These are phyloP conservation scores for Talaromyces wortmannii DNA, from an alignment of 495 filamentous ascomycete species.

Conservation along the genomic window DNA sequence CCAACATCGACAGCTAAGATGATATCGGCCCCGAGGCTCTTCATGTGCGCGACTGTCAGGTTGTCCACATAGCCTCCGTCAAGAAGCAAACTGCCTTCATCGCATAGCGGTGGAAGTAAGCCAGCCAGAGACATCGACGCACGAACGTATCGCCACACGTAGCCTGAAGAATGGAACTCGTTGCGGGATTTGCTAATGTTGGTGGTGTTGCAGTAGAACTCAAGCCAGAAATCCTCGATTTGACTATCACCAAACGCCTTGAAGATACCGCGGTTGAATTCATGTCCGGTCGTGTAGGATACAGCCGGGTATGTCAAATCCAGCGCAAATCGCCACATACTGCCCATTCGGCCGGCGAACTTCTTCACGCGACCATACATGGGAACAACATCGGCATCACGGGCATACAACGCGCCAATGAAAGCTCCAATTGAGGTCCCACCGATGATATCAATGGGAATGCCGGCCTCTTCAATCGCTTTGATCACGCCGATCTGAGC, in stretches of 20 bases:
- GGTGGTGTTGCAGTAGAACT: conserved; percentile 98
- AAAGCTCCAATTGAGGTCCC: conserved; percentile 98
- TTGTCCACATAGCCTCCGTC: conserved; percentile 98
- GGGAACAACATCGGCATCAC: conserved; percentile 92
- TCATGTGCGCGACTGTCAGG: conserved; percentile 95
- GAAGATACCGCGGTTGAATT: conserved; percentile 99
- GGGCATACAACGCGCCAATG: conserved; percentile 90
- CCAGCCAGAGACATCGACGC: conserved; percentile 96
- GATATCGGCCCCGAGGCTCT: conserved; percentile 81
- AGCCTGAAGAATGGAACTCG: conserved; percentile 90
- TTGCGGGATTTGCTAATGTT: conserved; percentile 87
- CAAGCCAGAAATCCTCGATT: conserved; percentile 98
- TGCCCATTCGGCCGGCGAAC: conserved; percentile 93
- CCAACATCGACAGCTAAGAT: conserved; percentile 97
- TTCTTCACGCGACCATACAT: conserved; percentile 97
- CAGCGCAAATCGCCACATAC: conserved; percentile 93
- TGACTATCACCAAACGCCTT: conserved; percentile 94
- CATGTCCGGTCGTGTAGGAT: conserved; percentile 95
- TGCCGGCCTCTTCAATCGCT: conserved; percentile 91
- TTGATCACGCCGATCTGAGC: conserved; percentile 89
- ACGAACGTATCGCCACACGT: conserved; percentile 93
- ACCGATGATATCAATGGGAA: conserved; percentile 92
- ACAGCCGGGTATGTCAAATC: conserved; percentile 92
- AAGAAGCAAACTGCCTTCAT: conserved; percentile 92
- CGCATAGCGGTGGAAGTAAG: conserved; percentile 85